Base-by-base conservation (phyloP, 2,329 filamentous ascomycete species). In the Venturiaceae sp. region DNA sequence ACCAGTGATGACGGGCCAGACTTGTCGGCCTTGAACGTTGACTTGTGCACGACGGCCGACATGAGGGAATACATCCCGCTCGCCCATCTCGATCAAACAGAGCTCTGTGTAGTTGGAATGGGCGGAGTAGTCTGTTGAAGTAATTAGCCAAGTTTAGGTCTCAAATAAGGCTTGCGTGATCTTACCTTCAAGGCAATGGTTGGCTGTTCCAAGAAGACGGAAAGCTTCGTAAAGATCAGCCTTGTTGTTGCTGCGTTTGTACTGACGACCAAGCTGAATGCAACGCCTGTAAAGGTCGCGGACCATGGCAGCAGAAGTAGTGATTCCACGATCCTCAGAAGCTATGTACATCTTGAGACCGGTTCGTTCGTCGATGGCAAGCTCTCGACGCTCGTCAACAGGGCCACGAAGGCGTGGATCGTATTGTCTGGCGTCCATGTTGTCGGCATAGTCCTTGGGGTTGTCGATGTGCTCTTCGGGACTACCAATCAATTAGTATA, bases 61-160 rank as follows among this genome's bases (percentile, higher is more conserved):
- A 67, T 96, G 91, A 28, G 92, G 90, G 71, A 96, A 96, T 60
- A 96, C 75, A 61, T 88, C 82, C 5, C 75, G 77, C 72, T 94
- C 90, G 55, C 90, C 91, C 66, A 96, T 74, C 71, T 96, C 91
- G 65, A 94, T 91, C 53, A 96, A 79, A 60, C 88, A 89, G 60
- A 96, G 82, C 71, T 96, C 92, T 14, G 81, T 84, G 74, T 95
- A 96, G 78, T 96, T 96, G 70, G 90, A 95, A 74, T 96, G 92
- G 16, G 92, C 92, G 57, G 91, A 86, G 75, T 86, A 97, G 69
- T 96, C 92, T 83, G 57, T 52, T 34, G 14, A 14, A 32, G 46
- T 4, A 11, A n/a, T 53, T 47, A 57, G 23, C 23, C 16, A 19
- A 23, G 36, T 33, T n/a, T 16, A 41, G 33, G 16, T 41, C 13